Percentiles rank a stretch among this genome's conserved stretches.
These are phyloP conservation scores for Tetrahymena malaccensis DNA, from an alignment of 73 alveolate genomes.

Conservation along the genomic window DNA sequence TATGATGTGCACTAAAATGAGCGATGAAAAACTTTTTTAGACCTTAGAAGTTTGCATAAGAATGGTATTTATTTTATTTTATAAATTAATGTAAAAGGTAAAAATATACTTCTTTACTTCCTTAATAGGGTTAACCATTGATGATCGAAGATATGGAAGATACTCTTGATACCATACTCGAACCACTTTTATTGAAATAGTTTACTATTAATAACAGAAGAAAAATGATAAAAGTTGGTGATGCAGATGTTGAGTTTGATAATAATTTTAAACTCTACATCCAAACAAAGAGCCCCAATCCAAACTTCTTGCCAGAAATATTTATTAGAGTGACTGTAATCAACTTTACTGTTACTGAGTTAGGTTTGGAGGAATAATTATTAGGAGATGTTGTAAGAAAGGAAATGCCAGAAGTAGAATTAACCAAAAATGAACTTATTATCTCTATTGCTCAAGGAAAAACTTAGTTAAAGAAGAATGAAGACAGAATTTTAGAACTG, in stretches of 20 bases:
- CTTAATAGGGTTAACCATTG: conserved; percentile 46
- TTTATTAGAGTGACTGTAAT: conserved; percentile 87
- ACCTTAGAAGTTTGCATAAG: conserved; percentile 61
- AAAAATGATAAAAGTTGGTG: conserved; percentile 77
- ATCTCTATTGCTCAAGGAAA: conserved; percentile 73
- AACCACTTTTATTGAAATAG: conserved; percentile 63
- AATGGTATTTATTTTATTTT: conserved; percentile 47
- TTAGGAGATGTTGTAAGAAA: conserved; percentile 88
- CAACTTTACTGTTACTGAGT: conserved; percentile 92
- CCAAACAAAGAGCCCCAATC: conserved; percentile 85
- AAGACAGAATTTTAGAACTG: conserved; percentile 74
- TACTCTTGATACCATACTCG: conserved; percentile 76
- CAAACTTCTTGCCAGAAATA: conserved; percentile 87
- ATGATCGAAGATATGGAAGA: conserved; percentile 85
- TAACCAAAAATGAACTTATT: conserved; percentile 72
- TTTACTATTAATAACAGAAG: conserved; percentile 55
- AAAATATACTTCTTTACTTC: conserved; percentile 47
- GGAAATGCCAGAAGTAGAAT: conserved; percentile 92
- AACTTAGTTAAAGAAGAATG: conserved; percentile 73
- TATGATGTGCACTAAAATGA: conserved; percentile 51
- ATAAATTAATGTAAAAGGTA: conserved; percentile 4
- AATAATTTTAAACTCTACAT: conserved; percentile 74
- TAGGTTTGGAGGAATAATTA: conserved; percentile 92
- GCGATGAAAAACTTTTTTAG: conserved; percentile 59
- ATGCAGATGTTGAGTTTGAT: conserved; percentile 81